These are phyloP conservation scores for Hortiboletus flavorubellus DNA, from an alignment of 768 basidiomycete species.

Conservation along the genomic window DNA sequence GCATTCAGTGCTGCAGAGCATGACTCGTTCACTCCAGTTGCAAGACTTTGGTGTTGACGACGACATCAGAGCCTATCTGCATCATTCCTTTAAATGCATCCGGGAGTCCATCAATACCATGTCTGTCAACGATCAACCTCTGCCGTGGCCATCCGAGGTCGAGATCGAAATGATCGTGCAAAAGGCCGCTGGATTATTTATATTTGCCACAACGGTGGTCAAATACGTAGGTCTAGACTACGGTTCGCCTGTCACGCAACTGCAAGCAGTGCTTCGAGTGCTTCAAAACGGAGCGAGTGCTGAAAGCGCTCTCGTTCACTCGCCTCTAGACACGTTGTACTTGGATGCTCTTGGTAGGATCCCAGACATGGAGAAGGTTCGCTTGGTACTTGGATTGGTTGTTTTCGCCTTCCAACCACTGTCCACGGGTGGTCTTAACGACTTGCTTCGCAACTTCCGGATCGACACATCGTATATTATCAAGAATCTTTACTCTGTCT, in stretches of 20 bases:
- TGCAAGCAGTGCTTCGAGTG: conserved; percentile 10
- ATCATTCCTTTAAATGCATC: conserved; percentile 18
- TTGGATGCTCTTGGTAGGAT: conserved; percentile 10
- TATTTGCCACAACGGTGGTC: conserved; percentile 28
- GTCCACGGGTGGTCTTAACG: conserved; percentile 11
- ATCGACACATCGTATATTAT: conserved; percentile 9
- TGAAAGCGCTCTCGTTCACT: conserved; percentile 8
- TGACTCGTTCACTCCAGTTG: conserved; percentile 7
- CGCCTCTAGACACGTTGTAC: conserved; percentile 15
- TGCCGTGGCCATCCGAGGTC: conserved; percentile 22
- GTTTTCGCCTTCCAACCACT: conserved; percentile 14
- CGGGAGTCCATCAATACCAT: neutral
- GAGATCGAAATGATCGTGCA: conserved; percentile 19
- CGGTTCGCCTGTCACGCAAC: conserved; percentile 6
- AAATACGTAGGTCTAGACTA: conserved; percentile 19
- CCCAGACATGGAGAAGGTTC: conserved; percentile 10
- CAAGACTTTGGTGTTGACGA: conserved; percentile 22
- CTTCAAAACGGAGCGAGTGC: neutral
- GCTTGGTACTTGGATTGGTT: conserved; percentile 9
- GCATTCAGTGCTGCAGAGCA: conserved; percentile 9
- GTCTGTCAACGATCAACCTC: neutral
- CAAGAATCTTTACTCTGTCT: conserved; percentile 15
- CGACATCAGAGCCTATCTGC: conserved; percentile 25
- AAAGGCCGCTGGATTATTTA: conserved; percentile 26
- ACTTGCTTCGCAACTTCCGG: conserved; percentile 5